Evolutionary conservation across 495 filamentous ascomycete species (phyloP), one percentile per base, ranked within the genome.

Genomic region (Glutinoglossum americanum): DNA sequence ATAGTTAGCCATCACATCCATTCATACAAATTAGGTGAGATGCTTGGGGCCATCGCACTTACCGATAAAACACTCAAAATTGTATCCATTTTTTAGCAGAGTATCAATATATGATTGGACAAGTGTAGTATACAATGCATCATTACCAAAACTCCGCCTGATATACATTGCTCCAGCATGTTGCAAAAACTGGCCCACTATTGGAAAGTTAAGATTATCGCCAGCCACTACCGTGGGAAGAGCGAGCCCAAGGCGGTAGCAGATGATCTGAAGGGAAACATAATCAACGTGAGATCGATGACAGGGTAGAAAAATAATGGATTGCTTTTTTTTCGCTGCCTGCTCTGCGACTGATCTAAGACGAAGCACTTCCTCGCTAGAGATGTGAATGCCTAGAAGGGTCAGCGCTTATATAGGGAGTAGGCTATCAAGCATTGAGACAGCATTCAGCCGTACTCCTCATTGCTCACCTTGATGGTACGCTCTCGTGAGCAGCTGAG

Each of bases 81-180:
- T 96, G 70, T 81, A 93, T 0, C 92, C 92, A 54, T 85, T 81
- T 62, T 87, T 84, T 10, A 98, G 76, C 26, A 98, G 65, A 0
- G 88, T 90, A 66, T 98, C 92, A 63, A 98, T 89, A 65, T 98
- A 98, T 0, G 89, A 76, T 68, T 98, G 92, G 11, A 98, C 92
- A 7, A 94, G 76, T 0, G 89, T 92, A 8, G 79, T 77, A 65
- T 98, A 98, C 3, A 98, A 72, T 30, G 83, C 78, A 64, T 98
- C 92, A 54, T 94, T 85, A 27, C 87, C 88, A 69, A 98, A 98
- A 53, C 83, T 88, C 54, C 92, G 71, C 54, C 92, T 78, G 66
- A 98, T 96, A 76, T 83, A 98, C 88, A 98, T 95, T 19, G 92
- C 92, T 39, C 89, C 83, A 45, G 92, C 92, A 72, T 95, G 84